These are phyloP conservation scores for Phalaenopsis hybrid DNA, from an alignment of 116 monocot species.

Conservation along the genomic window DNA sequence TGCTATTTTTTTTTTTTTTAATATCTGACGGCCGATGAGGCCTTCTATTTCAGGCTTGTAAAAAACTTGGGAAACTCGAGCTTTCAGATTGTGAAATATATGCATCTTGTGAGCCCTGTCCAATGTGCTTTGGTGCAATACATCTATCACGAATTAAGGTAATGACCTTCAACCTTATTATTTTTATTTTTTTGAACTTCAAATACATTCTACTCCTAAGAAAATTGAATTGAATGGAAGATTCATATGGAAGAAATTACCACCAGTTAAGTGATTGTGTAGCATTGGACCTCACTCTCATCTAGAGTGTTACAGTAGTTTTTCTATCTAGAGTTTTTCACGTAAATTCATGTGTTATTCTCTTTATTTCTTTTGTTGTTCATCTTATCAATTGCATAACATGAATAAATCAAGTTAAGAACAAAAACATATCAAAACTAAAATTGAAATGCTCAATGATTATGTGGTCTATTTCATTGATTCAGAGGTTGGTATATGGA, in stretches of 20 bases:
- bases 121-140: constrained; percentile 98
- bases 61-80: constrained; percentile 75
- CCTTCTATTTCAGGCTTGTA: constrained; percentile 61
- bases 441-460: no score
- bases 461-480: background rate
- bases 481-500: constrained; percentile 83
- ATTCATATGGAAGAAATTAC: background rate
- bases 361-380: no score
- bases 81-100: constrained; percentile 95
- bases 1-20: background rate
- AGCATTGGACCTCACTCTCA: background rate
- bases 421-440: no score
- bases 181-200: background rate
- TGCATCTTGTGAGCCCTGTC: constrained; percentile 93
- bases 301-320: no score
- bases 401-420: no score
- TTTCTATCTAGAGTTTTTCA: no score
- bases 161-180: background rate
- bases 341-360: no score
- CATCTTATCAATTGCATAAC: no score
- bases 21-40: background rate
- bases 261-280: background rate
- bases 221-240: background rate
- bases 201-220: background rate
- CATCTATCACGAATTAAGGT: constrained; percentile 93